Conservation (phyloP, 805 yeast genomes). For the Saturnispora diversa region DNA sequence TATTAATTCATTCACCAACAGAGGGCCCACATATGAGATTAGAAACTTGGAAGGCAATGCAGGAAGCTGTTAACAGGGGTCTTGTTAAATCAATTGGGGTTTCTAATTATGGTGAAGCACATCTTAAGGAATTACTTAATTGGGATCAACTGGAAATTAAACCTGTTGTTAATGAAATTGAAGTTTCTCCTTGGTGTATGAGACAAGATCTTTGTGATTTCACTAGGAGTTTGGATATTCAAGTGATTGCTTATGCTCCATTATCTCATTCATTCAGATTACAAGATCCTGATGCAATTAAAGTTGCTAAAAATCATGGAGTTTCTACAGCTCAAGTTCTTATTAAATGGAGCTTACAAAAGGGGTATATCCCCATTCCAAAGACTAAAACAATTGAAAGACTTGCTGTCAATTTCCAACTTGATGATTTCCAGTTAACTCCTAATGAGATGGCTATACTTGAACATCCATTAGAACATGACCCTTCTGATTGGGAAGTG, state of each 20-base stretch:
- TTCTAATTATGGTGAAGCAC: constrained; percentile 59
- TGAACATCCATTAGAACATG: constrained; percentile 49
- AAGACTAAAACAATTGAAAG: constrained; percentile 51
- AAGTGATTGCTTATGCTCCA: constrained; percentile 75
- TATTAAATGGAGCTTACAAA: constrained; percentile 64
- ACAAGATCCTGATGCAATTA: constrained; percentile 43
- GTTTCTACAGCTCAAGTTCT: constrained; percentile 55
- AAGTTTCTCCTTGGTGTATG: constrained; percentile 79
- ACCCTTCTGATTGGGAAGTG: constrained; percentile 74
- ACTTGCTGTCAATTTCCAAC: constrained; percentile 47
- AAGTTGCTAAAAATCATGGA: constrained; percentile 41
- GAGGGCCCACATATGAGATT: constrained; percentile 41
- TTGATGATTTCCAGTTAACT: constrained; percentile 40
- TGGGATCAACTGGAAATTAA: constrained; percentile 47
- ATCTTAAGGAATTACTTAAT: constrained; percentile 49
- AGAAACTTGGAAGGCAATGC: constrained; percentile 65
- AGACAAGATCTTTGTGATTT: constrained; percentile 54
- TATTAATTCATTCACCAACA: constrained; percentile 59
- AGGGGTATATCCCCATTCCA: constrained; percentile 65
- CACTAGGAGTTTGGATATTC: constrained; percentile 47
- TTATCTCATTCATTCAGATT: constrained; percentile 52
- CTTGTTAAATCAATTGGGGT: constrained; percentile 64
- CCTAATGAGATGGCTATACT: constrained; percentile 34
- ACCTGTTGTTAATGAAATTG: constrained; percentile 78
- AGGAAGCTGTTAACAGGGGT: constrained; percentile 58